These are phyloP conservation scores for Pleurotus djamor DNA, from an alignment of 768 basidiomycete species.

Conservation along the genomic window DNA sequence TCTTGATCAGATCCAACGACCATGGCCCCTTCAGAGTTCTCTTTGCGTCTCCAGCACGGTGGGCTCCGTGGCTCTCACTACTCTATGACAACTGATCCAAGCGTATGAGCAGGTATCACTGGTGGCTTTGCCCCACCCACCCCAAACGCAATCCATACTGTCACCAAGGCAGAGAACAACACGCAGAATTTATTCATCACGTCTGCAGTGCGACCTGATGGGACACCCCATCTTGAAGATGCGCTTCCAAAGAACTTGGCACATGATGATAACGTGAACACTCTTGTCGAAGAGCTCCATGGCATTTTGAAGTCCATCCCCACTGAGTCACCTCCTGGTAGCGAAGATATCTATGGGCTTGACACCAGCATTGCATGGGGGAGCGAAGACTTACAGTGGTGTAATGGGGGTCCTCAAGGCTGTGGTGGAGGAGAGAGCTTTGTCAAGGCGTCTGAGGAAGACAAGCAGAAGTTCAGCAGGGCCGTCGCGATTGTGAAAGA, in stretches of 20 bases:
- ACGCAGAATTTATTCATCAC: conserved; percentile 38
- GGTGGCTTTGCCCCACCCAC: conserved; percentile 77
- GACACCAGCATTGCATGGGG: conserved; percentile 64
- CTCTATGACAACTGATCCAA: neutral
- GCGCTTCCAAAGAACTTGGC: conserved; percentile 39
- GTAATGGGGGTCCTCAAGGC: conserved; percentile 59
- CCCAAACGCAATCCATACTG: conserved; percentile 49
- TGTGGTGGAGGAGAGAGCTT: conserved; percentile 50
- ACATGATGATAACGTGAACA: conserved; percentile 25
- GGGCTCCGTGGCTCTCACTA: conserved; percentile 2
- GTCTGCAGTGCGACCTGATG: conserved; percentile 44
- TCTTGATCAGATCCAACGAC: neutral
- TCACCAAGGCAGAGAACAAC: conserved; percentile 38
- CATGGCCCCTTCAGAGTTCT: conserved; percentile 51
- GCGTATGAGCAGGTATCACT: conserved; percentile 51
- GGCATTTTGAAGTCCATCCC: conserved; percentile 59
- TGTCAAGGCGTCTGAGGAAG: conserved; percentile 50
- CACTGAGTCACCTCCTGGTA: conserved; percentile 51
- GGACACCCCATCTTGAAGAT: conserved; percentile 39
- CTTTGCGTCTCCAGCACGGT: conserved; percentile 64
- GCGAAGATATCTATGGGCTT: conserved; percentile 71
- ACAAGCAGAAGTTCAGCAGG: conserved; percentile 66
- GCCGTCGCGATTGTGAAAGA: conserved; percentile 67
- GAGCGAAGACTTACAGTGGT: conserved; percentile 58
- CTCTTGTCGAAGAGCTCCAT: conserved; percentile 57